Conservation (phyloP, 2,329 filamentous ascomycete genomes). For the Fusarium dlaminii region DNA sequence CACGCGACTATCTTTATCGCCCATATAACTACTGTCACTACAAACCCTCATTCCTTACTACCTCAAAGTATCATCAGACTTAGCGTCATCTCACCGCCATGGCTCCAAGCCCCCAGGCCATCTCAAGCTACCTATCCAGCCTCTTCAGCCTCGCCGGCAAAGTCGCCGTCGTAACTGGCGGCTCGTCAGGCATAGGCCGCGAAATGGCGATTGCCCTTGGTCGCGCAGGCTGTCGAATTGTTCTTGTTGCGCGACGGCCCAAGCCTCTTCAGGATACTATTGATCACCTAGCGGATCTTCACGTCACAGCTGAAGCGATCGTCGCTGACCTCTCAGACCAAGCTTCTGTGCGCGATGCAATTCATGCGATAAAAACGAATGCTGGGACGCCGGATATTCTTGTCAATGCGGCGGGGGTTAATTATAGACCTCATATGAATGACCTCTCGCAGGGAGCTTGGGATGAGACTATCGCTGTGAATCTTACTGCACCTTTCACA, state of each 20-base stretch:
- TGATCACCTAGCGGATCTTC: constrained; percentile 35
- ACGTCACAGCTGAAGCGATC: constrained; percentile 38
- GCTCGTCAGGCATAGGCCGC: constrained; percentile 49
- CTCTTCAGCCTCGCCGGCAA: constrained; percentile 45
- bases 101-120: constrained; percentile 9
- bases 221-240: constrained; percentile 43
- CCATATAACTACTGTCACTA: not conserved
- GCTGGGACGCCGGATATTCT: constrained; percentile 46
- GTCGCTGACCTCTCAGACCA: constrained; percentile 30
- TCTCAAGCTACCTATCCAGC: constrained; percentile 39
- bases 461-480: constrained; percentile 46
- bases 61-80: not conserved
- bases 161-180: constrained; percentile 46
- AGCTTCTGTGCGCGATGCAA: constrained; percentile 18
- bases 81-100: constrained; percentile 13
- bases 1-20: not conserved
- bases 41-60: too few species aligned
- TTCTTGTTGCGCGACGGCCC: constrained; percentile 44
- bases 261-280: constrained; percentile 39
- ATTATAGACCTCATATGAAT: constrained; percentile 45
- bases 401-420: constrained; percentile 47
- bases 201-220: constrained; percentile 45
- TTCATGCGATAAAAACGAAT: constrained; percentile 31
- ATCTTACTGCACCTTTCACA: constrained; percentile 47
- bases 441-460: constrained; percentile 41